A percentile compares a stretch with the other conserved stretches of the same genome.
Evolutionary conservation across 2,329 filamentous ascomycete genomes (phyloP).

Genomic region (Penicillium sp.): DNA sequence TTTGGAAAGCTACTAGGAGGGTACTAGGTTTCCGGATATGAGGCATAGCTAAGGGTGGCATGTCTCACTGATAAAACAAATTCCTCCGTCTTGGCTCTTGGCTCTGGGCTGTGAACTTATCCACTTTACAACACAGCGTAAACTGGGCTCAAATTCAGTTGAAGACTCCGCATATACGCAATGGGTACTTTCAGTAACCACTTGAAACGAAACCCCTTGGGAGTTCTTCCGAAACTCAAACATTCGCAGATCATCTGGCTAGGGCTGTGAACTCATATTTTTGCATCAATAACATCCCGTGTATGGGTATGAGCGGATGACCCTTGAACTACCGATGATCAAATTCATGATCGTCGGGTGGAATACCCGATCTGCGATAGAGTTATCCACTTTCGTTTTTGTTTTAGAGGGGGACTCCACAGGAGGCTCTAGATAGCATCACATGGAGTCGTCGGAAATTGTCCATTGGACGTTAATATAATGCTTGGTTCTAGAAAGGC

Average conservation of each 20-base stretch:
- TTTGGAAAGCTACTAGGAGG: too few relatives aligned
- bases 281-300: constrained; percentile 17
- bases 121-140: background rate
- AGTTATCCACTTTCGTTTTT: background rate
- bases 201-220: background rate
- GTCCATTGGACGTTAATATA: background rate
- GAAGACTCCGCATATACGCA: too few relatives aligned
- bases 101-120: background rate
- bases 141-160: too few relatives aligned
- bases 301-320: background rate
- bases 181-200: too few relatives aligned
- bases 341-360: constrained; percentile 2
- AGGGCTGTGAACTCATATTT: background rate
- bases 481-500: constrained; percentile 2
- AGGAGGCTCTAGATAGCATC: background rate
- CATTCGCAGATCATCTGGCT: constrained; percentile 7
- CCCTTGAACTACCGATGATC: constrained; percentile 4
- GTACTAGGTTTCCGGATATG: background rate
- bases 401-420: background rate
- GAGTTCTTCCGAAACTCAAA: constrained; percentile 1
- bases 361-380: constrained; percentile 2
- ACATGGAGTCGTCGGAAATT: background rate
- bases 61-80: background rate
- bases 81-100: constrained; percentile 23
- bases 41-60: background rate